Evolutionary conservation across 768 basidiomycete species (phyloP), one percentile per base, ranked within the genome.

Genomic region (Punctularia strigosozonata): DNA sequence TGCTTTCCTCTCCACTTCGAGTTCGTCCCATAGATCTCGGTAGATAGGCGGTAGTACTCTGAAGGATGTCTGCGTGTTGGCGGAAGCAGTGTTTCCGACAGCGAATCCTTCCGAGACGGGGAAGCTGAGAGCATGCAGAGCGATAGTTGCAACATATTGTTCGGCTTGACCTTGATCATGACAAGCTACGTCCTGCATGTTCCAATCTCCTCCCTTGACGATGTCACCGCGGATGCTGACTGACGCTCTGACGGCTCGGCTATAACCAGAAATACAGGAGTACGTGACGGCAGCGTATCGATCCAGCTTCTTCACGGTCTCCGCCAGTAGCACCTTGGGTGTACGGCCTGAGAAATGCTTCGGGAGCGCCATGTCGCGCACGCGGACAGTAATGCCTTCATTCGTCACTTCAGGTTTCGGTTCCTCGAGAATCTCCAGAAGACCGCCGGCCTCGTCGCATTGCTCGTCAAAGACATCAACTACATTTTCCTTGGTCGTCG

Each of bases 1-100:
- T 5, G 50, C 43, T 48, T 79, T 84, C 48, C 85, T 68, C 20
- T 63, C 59, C 3, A 47, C 54, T 50, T 91, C 90, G 13, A 97
- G 61, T 55, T 92, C 87, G 39, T 87, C 82, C 94, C 94, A 99
- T 14, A 99, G 63, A 55, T 90, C 84, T 44, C 90, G 73, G 58
- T 81, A 94, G 14, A 73, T 69, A 2, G 80, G 66, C 6, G 94
- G 89, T n/a, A 98, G 65, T 6, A 77, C 56, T 46, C 87, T 68
- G 57, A 86, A 85, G 47, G 80, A 85, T 1, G 84, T 79, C 33
- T 64, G 64, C 31, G 58, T 69, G 21, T 67, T 63, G 33, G 68
- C 59, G 26, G 65, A 63, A 8, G 59, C 56, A 23, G 68, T 59
- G 4, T 55, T 56, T n/a, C 69, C 68, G 3, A 68, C 56, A 7